phyloP scores from a whole-genome alignment of 805 yeast genomes.

The Saccharomycopsis vini region DNA sequence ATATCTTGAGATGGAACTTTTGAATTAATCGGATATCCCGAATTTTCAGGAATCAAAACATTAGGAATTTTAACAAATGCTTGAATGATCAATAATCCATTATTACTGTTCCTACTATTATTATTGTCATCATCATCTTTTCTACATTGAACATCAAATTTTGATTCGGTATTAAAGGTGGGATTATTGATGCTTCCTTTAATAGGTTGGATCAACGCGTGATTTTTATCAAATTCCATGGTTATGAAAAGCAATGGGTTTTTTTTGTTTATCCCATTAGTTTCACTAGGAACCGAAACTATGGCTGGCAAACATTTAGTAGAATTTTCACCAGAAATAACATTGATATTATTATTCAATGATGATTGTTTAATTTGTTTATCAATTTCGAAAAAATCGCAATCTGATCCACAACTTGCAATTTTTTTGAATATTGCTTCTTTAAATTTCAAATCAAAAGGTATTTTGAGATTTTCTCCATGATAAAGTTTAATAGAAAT shows the following conservation, averaged over 20 bases:
- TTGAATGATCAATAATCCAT: slow-evolving; percentile 61
- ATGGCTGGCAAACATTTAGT: slow-evolving; percentile 35
- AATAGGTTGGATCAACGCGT: slow-evolving; percentile 81
- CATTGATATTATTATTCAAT: background rate
- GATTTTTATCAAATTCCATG: slow-evolving; percentile 90
- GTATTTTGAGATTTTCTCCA: slow-evolving; percentile 58
- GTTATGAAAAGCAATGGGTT: slow-evolving; percentile 75
- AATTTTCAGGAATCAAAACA: slow-evolving; percentile 39
- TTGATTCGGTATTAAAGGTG: slow-evolving; percentile 78
- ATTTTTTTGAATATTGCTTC: slow-evolving; percentile 54
- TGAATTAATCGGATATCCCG: slow-evolving; percentile 23
- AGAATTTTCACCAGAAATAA: slow-evolving; percentile 9
- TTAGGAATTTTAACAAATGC: slow-evolving; percentile 73
- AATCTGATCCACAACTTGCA: slow-evolving; percentile 42
- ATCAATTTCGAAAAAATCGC: slow-evolving; percentile 28
- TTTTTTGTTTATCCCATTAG: slow-evolving; percentile 26
- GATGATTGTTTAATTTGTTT: too few relatives aligned
- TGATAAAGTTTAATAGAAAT: slow-evolving; percentile 71
- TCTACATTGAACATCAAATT: slow-evolving; percentile 59
- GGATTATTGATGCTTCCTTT: slow-evolving; percentile 73
- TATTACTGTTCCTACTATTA: slow-evolving; percentile 75
- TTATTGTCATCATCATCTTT: slow-evolving; percentile 32
- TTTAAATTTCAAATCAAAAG: slow-evolving; percentile 59
- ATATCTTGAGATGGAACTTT: slow-evolving; percentile 46
- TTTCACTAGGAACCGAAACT: slow-evolving; percentile 35